phyloP scores from a whole-genome alignment of 2,329 filamentous ascomycete species.

The Penicillium sp. region DNA sequence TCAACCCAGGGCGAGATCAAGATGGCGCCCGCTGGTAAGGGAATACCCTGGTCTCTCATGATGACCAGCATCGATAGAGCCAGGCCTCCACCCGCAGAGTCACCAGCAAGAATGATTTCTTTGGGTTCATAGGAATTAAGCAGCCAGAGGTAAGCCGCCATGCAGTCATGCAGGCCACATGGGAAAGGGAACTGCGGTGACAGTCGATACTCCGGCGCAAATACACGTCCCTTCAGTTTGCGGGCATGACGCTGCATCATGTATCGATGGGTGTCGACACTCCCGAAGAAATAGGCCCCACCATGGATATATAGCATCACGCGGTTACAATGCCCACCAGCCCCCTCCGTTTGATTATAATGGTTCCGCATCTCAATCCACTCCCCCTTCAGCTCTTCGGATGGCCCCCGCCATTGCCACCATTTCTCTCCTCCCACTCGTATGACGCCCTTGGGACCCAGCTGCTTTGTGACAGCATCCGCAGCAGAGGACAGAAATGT shows the following conservation, averaged over 20 bases:
- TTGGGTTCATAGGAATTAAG: conserved; percentile 72
- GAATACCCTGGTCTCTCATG: conserved; percentile 77
- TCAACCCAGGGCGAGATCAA: conserved; percentile 96
- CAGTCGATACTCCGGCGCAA: conserved; percentile 83
- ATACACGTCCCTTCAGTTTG: conserved; percentile 85
- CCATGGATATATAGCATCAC: conserved; percentile 95
- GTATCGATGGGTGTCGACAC: conserved; percentile 95
- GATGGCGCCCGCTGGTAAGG: conserved; percentile 84
- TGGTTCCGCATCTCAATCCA: conserved; percentile 96
- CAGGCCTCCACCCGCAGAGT: conserved; percentile 94
- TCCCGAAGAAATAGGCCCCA: conserved; percentile 93
- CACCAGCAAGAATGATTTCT: conserved; percentile 83
- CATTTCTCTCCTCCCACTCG: conserved; percentile 77
- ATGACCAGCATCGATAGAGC: conserved; percentile 74
- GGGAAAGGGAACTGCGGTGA: conserved; percentile 95
- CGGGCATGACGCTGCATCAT: conserved; percentile 94
- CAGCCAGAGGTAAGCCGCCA: conserved; percentile 83
- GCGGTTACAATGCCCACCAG: conserved; percentile 60
- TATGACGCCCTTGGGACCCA: conserved; percentile 73
- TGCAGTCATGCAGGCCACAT: conserved; percentile 83
- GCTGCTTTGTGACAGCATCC: conserved; percentile 64
- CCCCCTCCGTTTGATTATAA: conserved; percentile 68
- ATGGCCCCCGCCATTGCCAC: conserved; percentile 81
- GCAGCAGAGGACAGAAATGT: conserved; percentile 67
- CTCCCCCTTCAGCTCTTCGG: conserved; percentile 71